Conservation (phyloP, 371 early-diverging fungal species). For the Blastocladiella emersonii region DNA sequence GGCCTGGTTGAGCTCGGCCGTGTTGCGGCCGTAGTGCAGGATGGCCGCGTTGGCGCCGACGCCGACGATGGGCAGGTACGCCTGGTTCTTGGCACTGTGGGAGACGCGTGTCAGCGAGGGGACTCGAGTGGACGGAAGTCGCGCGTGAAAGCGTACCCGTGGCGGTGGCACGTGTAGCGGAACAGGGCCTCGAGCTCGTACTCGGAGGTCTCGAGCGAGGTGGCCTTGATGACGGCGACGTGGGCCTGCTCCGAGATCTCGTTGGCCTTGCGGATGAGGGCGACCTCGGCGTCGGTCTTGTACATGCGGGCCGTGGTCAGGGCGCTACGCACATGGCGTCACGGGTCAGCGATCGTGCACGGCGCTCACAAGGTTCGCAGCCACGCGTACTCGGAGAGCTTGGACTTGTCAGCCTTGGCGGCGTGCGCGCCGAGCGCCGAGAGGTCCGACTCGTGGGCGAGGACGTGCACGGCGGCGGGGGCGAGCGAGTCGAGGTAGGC, state of each 20-base stretch:
- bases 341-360: no score
- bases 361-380: no score
- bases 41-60: conserved; percentile 61
- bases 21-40: conserved; percentile 72
- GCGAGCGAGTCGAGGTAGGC: conserved; percentile 6
- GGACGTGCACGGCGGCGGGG: conserved; percentile 36
- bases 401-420: conserved; percentile 12
- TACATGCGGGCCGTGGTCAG: conserved; percentile 60
- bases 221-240: conserved; percentile 51
- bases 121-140: no score
- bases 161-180: conserved; percentile 49
- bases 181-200: conserved; percentile 58
- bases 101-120: background rate
- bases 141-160: conserved; percentile 12
- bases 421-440: conserved; percentile 22
- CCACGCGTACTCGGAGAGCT: conserved; percentile 29
- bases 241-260: conserved; percentile 66
- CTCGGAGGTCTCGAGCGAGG: conserved; percentile 47
- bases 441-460: conserved; percentile 45
- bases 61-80: conserved; percentile 77
- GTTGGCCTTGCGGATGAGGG: conserved; percentile 57
- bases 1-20: conserved; percentile 24
- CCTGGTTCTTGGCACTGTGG: conserved; percentile 49
- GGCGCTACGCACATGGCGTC: no score
- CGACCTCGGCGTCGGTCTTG: conserved; percentile 65